Conservation (phyloP, 495 filamentous ascomycete genomes). For the Tuber magnatum region DNA sequence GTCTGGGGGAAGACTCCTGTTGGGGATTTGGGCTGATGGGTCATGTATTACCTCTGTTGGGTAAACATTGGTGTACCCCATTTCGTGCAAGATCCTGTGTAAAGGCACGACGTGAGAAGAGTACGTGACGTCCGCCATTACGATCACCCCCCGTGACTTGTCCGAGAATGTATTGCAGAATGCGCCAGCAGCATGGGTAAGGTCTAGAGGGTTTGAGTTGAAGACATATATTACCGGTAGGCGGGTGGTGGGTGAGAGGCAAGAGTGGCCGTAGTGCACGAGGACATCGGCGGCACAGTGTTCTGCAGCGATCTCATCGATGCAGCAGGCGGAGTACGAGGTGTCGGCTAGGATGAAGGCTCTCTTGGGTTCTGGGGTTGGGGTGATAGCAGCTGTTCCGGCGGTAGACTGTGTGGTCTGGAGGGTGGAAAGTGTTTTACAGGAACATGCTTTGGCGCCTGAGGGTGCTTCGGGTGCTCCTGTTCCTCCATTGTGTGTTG, state of each 20-base stretch:
- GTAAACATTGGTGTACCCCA: constrained; percentile 64
- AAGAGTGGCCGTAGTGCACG: constrained; percentile 90
- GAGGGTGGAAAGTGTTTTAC: not conserved
- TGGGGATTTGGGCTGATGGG: constrained; percentile 76
- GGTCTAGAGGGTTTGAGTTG: constrained; percentile 59
- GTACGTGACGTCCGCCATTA: constrained; percentile 89
- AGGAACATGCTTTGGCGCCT: constrained; percentile 1
- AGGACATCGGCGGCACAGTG: constrained; percentile 86
- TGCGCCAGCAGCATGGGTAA: constrained; percentile 50
- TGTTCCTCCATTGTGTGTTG: constrained; percentile 27
- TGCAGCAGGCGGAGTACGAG: constrained; percentile 93
- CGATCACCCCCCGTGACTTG: constrained; percentile 56
- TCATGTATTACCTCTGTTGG: constrained; percentile 67
- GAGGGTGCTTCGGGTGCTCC: not conserved
- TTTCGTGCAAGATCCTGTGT: constrained; percentile 46
- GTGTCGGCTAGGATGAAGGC: constrained; percentile 91
- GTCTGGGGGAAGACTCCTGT: constrained; percentile 50
- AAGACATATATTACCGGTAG: constrained; percentile 91
- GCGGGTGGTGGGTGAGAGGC: constrained; percentile 80
- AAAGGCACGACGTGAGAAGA: constrained; percentile 59
- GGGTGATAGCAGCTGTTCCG: constrained; percentile 32
- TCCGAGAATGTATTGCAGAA: constrained; percentile 65
- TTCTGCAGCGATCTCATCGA: constrained; percentile 94
- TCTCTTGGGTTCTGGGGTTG: constrained; percentile 43
- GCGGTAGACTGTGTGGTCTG: not conserved